Conservation (phyloP, 2,329 filamentous ascomycete species). For the Curvularia sp. region DNA sequence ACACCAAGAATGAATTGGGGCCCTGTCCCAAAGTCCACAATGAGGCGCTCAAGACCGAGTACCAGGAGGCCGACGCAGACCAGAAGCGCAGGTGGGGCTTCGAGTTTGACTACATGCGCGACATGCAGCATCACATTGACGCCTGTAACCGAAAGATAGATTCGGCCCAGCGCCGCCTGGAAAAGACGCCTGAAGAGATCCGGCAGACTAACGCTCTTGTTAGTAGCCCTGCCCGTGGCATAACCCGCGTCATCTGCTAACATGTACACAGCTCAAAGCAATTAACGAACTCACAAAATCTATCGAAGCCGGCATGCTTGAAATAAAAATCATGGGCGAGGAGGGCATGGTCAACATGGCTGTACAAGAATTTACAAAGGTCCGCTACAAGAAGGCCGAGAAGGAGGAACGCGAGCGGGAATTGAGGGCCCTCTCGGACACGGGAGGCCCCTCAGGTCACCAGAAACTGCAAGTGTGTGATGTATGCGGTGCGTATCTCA, state of each 20-base stretch:
- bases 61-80: constrained; percentile 73
- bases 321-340: constrained; percentile 86
- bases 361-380: constrained; percentile 85
- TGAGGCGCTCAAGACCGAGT: constrained; percentile 87
- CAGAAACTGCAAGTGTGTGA: constrained; percentile 99
- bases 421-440: constrained; percentile 88
- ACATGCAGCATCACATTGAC: constrained; percentile 95
- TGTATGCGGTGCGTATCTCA: constrained; percentile 95
- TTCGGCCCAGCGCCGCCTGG: constrained; percentile 82
- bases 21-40: constrained; percentile 87
- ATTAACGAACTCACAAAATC: constrained; percentile 82
- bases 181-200: constrained; percentile 98
- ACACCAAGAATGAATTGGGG: constrained; percentile 97
- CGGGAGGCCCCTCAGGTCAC: constrained; percentile 88
- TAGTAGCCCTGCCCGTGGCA: constrained; percentile 27
- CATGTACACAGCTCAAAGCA: constrained; percentile 67
- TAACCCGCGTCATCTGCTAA: constrained; percentile 22
- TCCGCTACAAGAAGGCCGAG: constrained; percentile 78
- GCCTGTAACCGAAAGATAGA: constrained; percentile 97
- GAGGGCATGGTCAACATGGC: constrained; percentile 80
- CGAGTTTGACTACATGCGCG: constrained; percentile 94
- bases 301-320: constrained; percentile 81
- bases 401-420: constrained; percentile 88
- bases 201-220: constrained; percentile 88
- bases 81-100: constrained; percentile 84